Evolutionary conservation across 306 rosid species (phyloP), one percentile per base, ranked within the genome.

Genomic region (Cucurbita argyrosperma): DNA sequence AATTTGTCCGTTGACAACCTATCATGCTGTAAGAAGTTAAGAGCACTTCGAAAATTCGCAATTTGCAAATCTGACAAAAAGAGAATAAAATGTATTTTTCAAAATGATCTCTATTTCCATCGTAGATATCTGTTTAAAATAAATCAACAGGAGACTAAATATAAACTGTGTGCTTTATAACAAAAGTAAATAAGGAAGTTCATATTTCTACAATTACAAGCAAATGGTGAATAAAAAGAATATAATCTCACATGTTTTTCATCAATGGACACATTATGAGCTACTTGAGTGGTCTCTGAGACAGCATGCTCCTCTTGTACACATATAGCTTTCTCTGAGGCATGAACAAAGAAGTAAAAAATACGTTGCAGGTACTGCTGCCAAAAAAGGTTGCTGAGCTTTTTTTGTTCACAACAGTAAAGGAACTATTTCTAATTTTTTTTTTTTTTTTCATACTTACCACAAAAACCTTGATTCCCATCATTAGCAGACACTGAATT

Each of bases 11-110:
- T 82, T 74, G 46, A 75, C 70, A 79, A 83, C 88, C 90, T 84
- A 86, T 75, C 80, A 81, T 77, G 83, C 92, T 92, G 96, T 81
- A 78, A 79, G 89, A 86, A 83, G 87, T 81, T 84, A 76, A 84
- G 87, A 79, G 66, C 42, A 45, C 77, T 84, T 85, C 79, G 77
- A 53, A 83, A 76, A 69, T 75, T 59, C 63, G 72, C 51, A 74
- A 74, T 50, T 55, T 47, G 26, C 18, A 66, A 51, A 50, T 47
- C 19, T 56, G 23, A 18, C 18, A 64, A 62, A 30, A 52, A 18
- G 26, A 12, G 13, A 38, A 42, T 15, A 63, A 35, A 55, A 50
- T 39, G 7, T 23, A 49, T 23, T 70, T 52, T 42, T 26, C 74
- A 49, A 21, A 19, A 50, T 15, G 26, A 70, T 70, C 58, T 70